Evolutionary conservation across 2,329 filamentous ascomycete species (phyloP), one percentile per base, ranked within the genome.

Genomic region (Sporothrix phasma): DNA sequence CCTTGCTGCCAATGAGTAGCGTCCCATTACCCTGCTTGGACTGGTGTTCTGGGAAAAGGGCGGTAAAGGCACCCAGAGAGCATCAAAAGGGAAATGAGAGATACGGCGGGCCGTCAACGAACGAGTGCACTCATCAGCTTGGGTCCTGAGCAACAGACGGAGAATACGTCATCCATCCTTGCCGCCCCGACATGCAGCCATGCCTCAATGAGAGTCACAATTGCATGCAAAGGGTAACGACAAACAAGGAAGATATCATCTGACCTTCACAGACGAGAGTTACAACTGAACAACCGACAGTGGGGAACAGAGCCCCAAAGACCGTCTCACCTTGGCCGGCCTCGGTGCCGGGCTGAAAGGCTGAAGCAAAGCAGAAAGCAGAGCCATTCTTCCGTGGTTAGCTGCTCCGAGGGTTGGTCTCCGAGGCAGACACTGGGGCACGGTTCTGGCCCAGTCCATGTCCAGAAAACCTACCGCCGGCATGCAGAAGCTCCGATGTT

Each of bases 331-430:
- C 29, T 58, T 58, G 31, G 58, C 43, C 58, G 58, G 43, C 43
- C 17, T 61, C 58, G 58, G 58, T 47, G 29, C 58, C 58, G 58
- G 58, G 17, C 11, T n/a, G n/a, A n/a, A n/a, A n/a, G n/a, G n/a
- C n/a, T n/a, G n/a, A n/a, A n/a, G n/a, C n/a, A n/a, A n/a, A 59
- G 2, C 17, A 60, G 43, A 15, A n/a, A n/a, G 8, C 37, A 24
- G 37, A 13, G 2, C 22, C n/a, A 37, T 31, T 24, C n/a, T 6
- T 19, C 51, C 51, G 54, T 58, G 54, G 54, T 43, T 41, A 37
- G 34, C n/a, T 29, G 4, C 51, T 54, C 51, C 31, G 51, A 56
- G 51, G 34, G 15, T 11, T 13, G 34, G 34, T 11, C 34, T 37
- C 34, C 34, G 34, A 37, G 39, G 41, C n/a, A n/a, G n/a, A n/a